These are phyloP conservation scores for Colletotrichum navitas DNA, from an alignment of 2,329 filamentous ascomycete genomes.

Conservation along the genomic window DNA sequence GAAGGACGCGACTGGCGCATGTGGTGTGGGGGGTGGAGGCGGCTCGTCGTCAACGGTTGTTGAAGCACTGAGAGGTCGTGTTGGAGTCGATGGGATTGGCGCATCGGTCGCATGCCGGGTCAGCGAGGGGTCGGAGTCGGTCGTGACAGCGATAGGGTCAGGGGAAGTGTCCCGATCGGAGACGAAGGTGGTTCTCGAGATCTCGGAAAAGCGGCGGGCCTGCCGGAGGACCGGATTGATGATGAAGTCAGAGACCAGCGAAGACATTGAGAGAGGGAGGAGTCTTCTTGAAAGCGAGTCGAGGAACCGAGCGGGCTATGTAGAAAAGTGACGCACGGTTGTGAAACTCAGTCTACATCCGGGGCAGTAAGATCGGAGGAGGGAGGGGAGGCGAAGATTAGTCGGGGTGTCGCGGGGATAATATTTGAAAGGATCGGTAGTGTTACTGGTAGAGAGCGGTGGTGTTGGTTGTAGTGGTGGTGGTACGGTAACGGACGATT, in stretches of 20 bases:
- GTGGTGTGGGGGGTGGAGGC: slow-evolving; percentile 37
- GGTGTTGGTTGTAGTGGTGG: slow-evolving; percentile 11
- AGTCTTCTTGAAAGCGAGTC: slow-evolving; percentile 12
- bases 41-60: slow-evolving; percentile 43
- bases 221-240: slow-evolving; percentile 76
- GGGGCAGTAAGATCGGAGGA: slow-evolving; percentile 16
- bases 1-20: slow-evolving; percentile 15
- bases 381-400: slow-evolving; percentile 14
- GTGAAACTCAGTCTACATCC: slow-evolving; percentile 34
- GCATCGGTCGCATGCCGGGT: slow-evolving; percentile 43
- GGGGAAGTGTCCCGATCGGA: slow-evolving; percentile 51
- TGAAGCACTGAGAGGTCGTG: slow-evolving; percentile 51
- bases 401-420: slow-evolving; percentile 22
- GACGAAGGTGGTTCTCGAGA: slow-evolving; percentile 56
- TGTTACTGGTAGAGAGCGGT: slow-evolving; percentile 18
- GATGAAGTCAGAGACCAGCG: slow-evolving; percentile 73
- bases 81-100: slow-evolving; percentile 46
- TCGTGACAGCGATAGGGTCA: slow-evolving; percentile 44
- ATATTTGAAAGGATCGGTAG: slow-evolving; percentile 33
- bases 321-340: slow-evolving; percentile 20
- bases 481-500: slow-evolving; percentile 40
- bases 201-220: slow-evolving; percentile 72
- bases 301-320: slow-evolving; percentile 25
- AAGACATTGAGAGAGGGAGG: slow-evolving; percentile 63
- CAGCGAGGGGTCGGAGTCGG: slow-evolving; percentile 45